Evolutionary conservation across 805 yeast species (phyloP).

Genomic region (Ogataea angusta): DNA sequence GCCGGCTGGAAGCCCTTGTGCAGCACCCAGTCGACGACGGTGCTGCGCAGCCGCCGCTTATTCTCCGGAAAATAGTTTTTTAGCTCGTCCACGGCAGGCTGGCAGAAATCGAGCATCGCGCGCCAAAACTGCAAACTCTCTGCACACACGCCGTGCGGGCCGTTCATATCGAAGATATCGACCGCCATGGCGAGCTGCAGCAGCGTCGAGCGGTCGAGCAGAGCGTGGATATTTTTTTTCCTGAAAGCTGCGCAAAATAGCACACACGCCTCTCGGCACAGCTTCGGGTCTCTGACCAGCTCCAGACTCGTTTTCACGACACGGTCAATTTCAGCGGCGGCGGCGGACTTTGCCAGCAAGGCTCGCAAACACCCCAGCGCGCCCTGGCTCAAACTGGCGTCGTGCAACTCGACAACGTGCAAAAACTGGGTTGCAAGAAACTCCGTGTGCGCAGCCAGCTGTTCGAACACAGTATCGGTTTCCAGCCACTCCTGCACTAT

Average conservation of each 20-base stretch:
- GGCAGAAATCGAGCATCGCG: conserved; percentile 36
- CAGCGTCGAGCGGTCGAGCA: conserved; percentile 22
- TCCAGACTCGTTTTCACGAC: conserved; percentile 36
- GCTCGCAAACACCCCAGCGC: conserved; percentile 1
- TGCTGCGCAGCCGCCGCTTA: conserved; percentile 15
- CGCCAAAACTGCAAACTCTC: conserved; percentile 57
- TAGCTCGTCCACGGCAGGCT: conserved; percentile 31
- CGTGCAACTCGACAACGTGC: conserved; percentile 1
- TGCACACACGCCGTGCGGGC: conserved; percentile 49
- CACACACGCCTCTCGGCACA: conserved; percentile 27
- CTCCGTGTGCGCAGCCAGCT: background rate
- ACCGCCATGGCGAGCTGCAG: conserved; percentile 48
- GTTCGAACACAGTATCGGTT: too few relatives aligned
- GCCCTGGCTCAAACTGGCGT: background rate
- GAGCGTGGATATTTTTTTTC: too few relatives aligned
- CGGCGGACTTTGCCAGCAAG: background rate
- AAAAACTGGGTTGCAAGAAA: background rate
- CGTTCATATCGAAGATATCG: conserved; percentile 57
- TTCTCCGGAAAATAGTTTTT: conserved; percentile 22
- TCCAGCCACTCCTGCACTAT: background rate
- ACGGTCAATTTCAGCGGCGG: background rate
- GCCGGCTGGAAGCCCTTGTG: conserved; percentile 31
- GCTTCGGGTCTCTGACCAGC: conserved; percentile 32
- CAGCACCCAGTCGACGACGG: conserved; percentile 49
- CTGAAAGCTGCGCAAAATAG: background rate